Percentiles rank a stretch among this genome's conserved stretches.
Conservation (phyloP, 75 land plant species). For the Larix kaempferi region DNA sequence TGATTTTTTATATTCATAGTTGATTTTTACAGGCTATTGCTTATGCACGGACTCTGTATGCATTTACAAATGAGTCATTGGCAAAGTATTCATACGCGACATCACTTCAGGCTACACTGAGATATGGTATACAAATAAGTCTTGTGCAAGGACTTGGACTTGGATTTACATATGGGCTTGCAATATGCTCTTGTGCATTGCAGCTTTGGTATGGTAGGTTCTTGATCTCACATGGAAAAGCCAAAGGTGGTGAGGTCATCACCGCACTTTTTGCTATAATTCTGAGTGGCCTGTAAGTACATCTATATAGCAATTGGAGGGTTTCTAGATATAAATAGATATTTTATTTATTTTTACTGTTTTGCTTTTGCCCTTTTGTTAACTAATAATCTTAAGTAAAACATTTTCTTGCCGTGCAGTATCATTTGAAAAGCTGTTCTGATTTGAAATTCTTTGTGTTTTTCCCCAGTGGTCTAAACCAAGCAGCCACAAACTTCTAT, state of each 20-base stretch:
- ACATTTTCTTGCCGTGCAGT: neutral
- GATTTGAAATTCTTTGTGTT: neutral
- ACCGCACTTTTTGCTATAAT: constrained; percentile 93
- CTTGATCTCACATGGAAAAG: constrained; percentile 52
- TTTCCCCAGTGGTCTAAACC: constrained; percentile 83
- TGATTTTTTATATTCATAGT: neutral
- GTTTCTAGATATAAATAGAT: neutral
- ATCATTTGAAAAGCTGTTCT: neutral
- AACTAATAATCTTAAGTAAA: neutral
- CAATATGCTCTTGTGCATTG: constrained; percentile 99
- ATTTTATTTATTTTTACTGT: neutral
- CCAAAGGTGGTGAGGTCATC: constrained; percentile 86
- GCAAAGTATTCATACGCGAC: constrained; percentile 98
- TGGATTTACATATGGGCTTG: constrained; percentile 98
- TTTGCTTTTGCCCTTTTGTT: neutral
- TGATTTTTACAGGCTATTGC: constrained; percentile 80
- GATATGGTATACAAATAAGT: constrained; percentile 96
- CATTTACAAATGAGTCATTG: constrained; percentile 94
- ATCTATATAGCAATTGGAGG: neutral
- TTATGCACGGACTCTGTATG: constrained; percentile 88
- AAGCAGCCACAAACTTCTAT: constrained; percentile 99
- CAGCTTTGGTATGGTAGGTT: constrained; percentile 95
- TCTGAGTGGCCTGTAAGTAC: constrained; percentile 97
- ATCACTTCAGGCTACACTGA: constrained; percentile 93
- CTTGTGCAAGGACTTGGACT: constrained; percentile 99